Evolutionary conservation across 768 basidiomycete genomes (phyloP).

Genomic region (Tricholoma flavovirens): DNA sequence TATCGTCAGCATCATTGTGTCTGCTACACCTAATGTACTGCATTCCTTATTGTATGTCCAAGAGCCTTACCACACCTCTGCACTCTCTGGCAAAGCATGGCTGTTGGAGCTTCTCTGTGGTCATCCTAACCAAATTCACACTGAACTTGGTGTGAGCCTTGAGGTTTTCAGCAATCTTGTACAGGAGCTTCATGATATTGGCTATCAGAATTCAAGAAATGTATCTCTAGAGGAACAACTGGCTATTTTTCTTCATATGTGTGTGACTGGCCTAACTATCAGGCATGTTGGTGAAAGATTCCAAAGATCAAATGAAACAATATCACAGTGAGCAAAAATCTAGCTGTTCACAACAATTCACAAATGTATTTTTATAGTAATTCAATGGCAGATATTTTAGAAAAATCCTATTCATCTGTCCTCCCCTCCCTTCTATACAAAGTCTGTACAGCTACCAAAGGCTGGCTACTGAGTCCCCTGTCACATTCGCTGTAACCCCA

Average conservation of each 20-base stretch:
- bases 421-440: too few relatives aligned
- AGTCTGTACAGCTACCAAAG: too few relatives aligned
- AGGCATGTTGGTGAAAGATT: slow-evolving; percentile 14
- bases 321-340: slow-evolving; percentile 1
- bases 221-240: slow-evolving; percentile 17
- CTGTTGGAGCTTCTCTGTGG: slow-evolving; percentile 17
- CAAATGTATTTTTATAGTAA: too few relatives aligned
- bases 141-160: slow-evolving; percentile 14
- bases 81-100: slow-evolving; percentile 17
- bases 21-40: neutral
- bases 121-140: slow-evolving; percentile 15
- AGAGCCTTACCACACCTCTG: slow-evolving; percentile 17
- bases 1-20: too few relatives aligned
- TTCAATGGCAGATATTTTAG: too few relatives aligned
- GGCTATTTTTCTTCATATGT: slow-evolving; percentile 23
- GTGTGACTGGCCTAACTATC: slow-evolving; percentile 15
- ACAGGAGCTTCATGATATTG: slow-evolving; percentile 1
- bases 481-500: slow-evolving; percentile 3
- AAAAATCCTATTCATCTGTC: too few relatives aligned
- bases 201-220: slow-evolving; percentile 4
- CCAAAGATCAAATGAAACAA: slow-evolving; percentile 7
- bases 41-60: slow-evolving; percentile 4
- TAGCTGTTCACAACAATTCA: too few relatives aligned
- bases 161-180: slow-evolving; percentile 16
- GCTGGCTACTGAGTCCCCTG: too few relatives aligned